Evolutionary conservation across 2,329 filamentous ascomycete species (phyloP).

Genomic region (Colletotrichum noveboracense): DNA sequence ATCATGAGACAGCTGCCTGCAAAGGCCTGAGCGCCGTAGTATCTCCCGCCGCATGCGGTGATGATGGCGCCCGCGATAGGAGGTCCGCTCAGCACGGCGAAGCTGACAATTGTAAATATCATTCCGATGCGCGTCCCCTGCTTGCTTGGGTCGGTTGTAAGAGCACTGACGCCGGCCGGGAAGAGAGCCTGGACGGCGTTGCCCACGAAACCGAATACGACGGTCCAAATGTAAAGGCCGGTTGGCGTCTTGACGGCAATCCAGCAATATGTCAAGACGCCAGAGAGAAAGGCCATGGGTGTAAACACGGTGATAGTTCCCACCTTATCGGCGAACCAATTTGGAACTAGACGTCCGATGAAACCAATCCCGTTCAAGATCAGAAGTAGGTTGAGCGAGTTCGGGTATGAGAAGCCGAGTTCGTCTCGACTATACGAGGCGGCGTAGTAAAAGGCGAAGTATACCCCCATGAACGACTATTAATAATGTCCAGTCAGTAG

Average conservation of each 20-base stretch:
- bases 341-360: constrained; percentile 63
- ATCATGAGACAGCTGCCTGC: constrained; percentile 48
- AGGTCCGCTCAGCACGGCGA: constrained; percentile 57
- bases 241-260: constrained; percentile 53
- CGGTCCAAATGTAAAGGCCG: constrained; percentile 66
- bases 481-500: neutral
- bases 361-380: constrained; percentile 69
- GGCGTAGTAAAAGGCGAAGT: constrained; percentile 66
- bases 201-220: constrained; percentile 67
- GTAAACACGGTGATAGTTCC: constrained; percentile 68
- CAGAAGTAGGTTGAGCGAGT: constrained; percentile 66
- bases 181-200: constrained; percentile 72
- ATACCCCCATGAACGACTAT: constrained; percentile 56
- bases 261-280: constrained; percentile 60
- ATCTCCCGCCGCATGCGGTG: constrained; percentile 42
- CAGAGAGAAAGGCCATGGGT: constrained; percentile 45
- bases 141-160: constrained; percentile 57
- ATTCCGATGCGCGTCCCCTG: constrained; percentile 63
- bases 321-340: constrained; percentile 59
- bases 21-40: constrained; percentile 55
- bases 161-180: constrained; percentile 63
- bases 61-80: constrained; percentile 58
- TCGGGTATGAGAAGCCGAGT: constrained; percentile 47
- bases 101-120: constrained; percentile 60
- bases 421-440: constrained; percentile 51